Conservation (phyloP, 1,284 basidiomycete species). For the Apiotrichum siamense region DNA sequence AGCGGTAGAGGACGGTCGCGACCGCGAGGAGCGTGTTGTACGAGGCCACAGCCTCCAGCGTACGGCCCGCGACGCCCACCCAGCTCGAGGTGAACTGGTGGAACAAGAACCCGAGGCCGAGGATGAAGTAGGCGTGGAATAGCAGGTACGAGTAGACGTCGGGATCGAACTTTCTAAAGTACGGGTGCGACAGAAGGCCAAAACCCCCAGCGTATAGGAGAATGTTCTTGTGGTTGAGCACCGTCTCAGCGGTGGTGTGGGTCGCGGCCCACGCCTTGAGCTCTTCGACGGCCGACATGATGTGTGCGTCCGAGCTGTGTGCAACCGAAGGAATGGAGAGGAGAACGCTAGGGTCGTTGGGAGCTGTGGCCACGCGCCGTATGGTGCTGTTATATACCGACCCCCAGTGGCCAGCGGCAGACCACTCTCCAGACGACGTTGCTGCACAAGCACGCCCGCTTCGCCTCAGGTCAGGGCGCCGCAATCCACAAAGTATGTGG, state of each 20-base stretch:
- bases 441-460: too few species aligned
- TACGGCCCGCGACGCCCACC: not conserved
- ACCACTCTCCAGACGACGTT: too few species aligned
- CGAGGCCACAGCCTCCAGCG: not conserved
- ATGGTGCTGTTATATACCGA: too few species aligned
- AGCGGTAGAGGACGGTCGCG: constrained; percentile 4
- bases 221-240: not conserved
- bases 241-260: too few species aligned
- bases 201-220: not conserved
- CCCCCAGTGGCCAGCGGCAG: too few species aligned
- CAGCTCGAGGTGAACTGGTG: not conserved
- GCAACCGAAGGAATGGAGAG: too few species aligned
- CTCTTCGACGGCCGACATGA: not conserved
- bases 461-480: too few species aligned
- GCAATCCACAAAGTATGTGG: too few species aligned
- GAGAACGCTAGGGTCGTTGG: too few species aligned
- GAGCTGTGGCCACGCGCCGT: too few species aligned
- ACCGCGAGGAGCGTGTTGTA: not conserved
- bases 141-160: constrained; percentile 1
- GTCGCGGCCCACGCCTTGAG: not conserved
- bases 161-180: constrained; percentile 4
- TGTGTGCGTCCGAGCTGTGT: too few species aligned
- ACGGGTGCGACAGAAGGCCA: constrained; percentile 3
- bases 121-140: not conserved
- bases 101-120: not conserved